A percentile compares a stretch with the other conserved stretches of the same genome.
Evolutionary conservation across 805 yeast genomes (phyloP).

Genomic region (Sugiyamaella floridensis): DNA sequence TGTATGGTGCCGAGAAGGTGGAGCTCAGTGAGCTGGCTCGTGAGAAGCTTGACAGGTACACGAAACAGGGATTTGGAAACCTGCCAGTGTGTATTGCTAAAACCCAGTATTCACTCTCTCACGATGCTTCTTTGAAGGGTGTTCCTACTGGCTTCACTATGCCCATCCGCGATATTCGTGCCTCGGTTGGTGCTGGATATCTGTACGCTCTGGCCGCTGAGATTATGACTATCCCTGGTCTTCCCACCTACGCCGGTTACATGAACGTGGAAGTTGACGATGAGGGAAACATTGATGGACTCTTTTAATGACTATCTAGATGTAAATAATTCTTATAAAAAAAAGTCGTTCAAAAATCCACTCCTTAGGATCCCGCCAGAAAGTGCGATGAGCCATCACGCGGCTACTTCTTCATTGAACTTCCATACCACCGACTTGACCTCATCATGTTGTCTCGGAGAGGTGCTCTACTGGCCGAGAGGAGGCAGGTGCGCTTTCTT

Average conservation of each 20-base stretch:
- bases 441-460: too few relatives aligned
- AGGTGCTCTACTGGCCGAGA: too few relatives aligned
- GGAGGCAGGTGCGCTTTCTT: too few relatives aligned
- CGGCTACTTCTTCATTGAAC: too few relatives aligned
- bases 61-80: slow-evolving; percentile 80
- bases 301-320: slow-evolving; percentile 44
- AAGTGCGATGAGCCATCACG: too few relatives aligned
- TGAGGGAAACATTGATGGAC: slow-evolving; percentile 89
- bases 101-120: slow-evolving; percentile 94
- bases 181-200: slow-evolving; percentile 95
- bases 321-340: not conserved
- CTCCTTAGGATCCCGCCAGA: too few relatives aligned
- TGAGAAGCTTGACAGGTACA: slow-evolving; percentile 72
- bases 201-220: slow-evolving; percentile 94
- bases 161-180: slow-evolving; percentile 91
- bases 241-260: slow-evolving; percentile 93
- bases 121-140: slow-evolving; percentile 88
- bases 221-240: slow-evolving; percentile 95
- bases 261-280: slow-evolving; percentile 91
- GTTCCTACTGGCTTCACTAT: slow-evolving; percentile 91
- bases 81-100: slow-evolving; percentile 95
- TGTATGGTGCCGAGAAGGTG: slow-evolving; percentile 88
- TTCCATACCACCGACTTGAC: too few relatives aligned
- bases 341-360: not conserved
- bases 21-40: slow-evolving; percentile 79